These are phyloP conservation scores for Monosporozyma unispora DNA, from an alignment of 805 yeast genomes.

Conservation along the genomic window DNA sequence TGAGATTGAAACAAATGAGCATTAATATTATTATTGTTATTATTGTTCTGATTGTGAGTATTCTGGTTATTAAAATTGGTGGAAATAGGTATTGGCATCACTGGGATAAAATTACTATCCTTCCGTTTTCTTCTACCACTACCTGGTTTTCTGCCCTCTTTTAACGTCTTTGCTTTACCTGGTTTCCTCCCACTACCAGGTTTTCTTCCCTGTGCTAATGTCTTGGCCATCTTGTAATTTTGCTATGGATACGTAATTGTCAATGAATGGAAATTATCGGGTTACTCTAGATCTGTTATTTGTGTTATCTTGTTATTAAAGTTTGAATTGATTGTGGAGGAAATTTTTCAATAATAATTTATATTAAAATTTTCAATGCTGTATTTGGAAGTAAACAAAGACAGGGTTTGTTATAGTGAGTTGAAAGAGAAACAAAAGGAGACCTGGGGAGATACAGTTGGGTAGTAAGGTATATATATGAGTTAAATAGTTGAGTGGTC, in stretches of 20 bases:
- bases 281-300: too few relatives aligned
- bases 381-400: not conserved
- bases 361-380: not conserved
- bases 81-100: not conserved
- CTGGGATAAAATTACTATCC: not conserved
- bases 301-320: not conserved
- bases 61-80: not conserved
- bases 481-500: too few relatives aligned
- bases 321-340: not conserved
- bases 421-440: too few relatives aligned
- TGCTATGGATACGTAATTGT: not conserved
- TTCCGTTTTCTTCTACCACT: constrained; percentile 25
- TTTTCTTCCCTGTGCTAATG: constrained; percentile 29
- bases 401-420: not conserved
- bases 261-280: not conserved
- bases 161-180: constrained; percentile 28
- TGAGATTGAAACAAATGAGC: not conserved
- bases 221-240: constrained; percentile 23
- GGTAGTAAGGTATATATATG: too few relatives aligned
- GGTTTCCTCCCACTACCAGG: constrained; percentile 32
- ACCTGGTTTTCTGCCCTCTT: constrained; percentile 30
- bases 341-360: not conserved
- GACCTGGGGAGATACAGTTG: too few relatives aligned
- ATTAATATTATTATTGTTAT: not conserved
- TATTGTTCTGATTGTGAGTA: too few relatives aligned